Evolutionary conservation across 805 yeast species (phyloP).

Genomic region (Cyberlindnera subsufficiens): DNA sequence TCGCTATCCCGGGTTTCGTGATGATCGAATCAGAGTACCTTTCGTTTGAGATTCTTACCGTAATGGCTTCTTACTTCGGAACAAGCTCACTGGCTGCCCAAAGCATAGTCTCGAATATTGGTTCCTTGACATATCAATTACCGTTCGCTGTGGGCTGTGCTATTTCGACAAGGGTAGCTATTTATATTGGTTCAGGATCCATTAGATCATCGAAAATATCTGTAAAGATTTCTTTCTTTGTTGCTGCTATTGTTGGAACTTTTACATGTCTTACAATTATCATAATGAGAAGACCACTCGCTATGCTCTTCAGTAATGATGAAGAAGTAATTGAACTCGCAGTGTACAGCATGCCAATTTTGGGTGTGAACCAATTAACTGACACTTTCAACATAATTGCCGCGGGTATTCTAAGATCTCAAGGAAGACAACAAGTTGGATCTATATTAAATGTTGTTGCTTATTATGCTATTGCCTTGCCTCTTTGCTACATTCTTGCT

Average conservation of each 20-base stretch:
- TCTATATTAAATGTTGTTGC: conserved; percentile 63
- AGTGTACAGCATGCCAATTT: conserved; percentile 53
- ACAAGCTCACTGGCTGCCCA: conserved; percentile 47
- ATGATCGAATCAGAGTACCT: conserved; percentile 74
- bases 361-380: conserved; percentile 58
- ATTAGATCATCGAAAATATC: conserved; percentile 40
- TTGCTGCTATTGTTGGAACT: conserved; percentile 46
- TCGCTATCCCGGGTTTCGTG: conserved; percentile 67
- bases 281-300: conserved; percentile 42
- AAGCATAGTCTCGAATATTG: conserved; percentile 44
- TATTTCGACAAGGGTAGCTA: conserved; percentile 66
- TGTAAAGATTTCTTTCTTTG: conserved; percentile 33
- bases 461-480: conserved; percentile 67
- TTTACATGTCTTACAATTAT: conserved; percentile 43
- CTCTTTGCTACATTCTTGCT: conserved; percentile 57
- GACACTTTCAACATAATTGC: conserved; percentile 71
- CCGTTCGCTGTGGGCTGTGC: conserved; percentile 75
- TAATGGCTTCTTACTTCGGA: conserved; percentile 51
- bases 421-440: conserved; percentile 71
- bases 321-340: conserved; percentile 47
- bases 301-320: conserved; percentile 57
- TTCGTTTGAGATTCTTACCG: conserved; percentile 68
- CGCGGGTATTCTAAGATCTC: conserved; percentile 69
- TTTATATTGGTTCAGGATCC: conserved; percentile 57
- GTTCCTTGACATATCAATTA: conserved; percentile 59